These are phyloP conservation scores for Rehmannia glutinosa DNA, from an alignment of 257 asterid species.

Conservation along the genomic window DNA sequence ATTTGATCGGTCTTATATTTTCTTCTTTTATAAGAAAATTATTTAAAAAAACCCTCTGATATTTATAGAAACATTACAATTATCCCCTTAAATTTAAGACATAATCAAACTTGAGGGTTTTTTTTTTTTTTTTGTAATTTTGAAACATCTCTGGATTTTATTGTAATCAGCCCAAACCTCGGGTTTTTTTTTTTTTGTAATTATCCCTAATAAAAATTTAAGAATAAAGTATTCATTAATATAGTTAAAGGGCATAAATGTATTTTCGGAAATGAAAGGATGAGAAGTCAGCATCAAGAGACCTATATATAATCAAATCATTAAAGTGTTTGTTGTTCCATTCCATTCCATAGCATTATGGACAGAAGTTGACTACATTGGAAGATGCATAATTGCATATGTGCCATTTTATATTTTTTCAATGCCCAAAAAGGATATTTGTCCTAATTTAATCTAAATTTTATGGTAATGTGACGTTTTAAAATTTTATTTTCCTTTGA, in stretches of 20 bases:
- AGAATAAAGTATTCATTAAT: not conserved
- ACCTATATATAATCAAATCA: conserved; percentile 11
- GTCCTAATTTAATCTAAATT: not conserved
- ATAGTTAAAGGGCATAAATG: conserved; percentile 11
- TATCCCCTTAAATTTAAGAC: too few species aligned
- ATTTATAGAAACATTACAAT: too few species aligned
- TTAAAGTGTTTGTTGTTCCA: conserved; percentile 18
- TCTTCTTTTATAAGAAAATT: too few species aligned
- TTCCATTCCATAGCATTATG: conserved; percentile 11
- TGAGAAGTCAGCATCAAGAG: conserved; percentile 20
- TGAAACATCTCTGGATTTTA: too few species aligned
- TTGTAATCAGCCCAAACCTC: too few species aligned
- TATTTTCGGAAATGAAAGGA: not conserved
- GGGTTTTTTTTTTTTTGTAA: too few species aligned
- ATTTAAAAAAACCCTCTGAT: too few species aligned
- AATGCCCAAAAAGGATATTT: not conserved
- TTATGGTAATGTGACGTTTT: not conserved
- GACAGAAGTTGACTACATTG: not conserved
- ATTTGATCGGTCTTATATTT: too few species aligned
- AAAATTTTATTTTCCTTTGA: too few species aligned
- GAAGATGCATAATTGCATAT: not conserved
- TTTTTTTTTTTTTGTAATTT: too few species aligned
- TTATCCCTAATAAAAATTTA: too few species aligned
- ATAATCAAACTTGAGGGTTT: too few species aligned
- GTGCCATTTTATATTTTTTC: not conserved